Percentiles rank a stretch among this genome's conserved stretches.
Conservation (phyloP, 345 rosid genomes). For the Syzygium aromaticum region DNA sequence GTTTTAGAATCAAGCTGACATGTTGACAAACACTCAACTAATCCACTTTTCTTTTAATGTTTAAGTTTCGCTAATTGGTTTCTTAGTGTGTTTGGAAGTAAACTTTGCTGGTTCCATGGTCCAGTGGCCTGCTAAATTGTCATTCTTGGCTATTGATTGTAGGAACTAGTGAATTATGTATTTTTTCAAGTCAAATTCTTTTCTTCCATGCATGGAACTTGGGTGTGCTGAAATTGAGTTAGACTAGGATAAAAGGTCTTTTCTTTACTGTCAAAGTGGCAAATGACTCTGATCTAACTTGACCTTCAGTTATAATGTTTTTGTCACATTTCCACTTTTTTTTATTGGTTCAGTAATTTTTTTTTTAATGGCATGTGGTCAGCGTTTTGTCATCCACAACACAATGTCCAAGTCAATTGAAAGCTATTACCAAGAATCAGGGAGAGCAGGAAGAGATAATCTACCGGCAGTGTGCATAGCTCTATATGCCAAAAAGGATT, state of each 20-base stretch:
- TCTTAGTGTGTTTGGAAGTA: not conserved
- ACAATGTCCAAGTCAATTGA: conserved; percentile 86
- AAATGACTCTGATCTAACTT: not conserved
- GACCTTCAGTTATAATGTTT: not conserved
- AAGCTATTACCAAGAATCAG: conserved; percentile 95
- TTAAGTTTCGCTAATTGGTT: not conserved
- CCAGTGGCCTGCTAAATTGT: not conserved
- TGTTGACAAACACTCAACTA: not conserved
- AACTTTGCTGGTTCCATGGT: not conserved
- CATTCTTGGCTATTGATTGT: not conserved
- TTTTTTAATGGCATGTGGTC: conserved; percentile 3
- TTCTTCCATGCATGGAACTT: not conserved
- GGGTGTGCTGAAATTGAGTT: not conserved
- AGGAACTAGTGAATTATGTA: not conserved
- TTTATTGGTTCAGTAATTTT: not conserved
- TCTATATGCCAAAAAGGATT: conserved; percentile 89
- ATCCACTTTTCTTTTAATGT: not conserved
- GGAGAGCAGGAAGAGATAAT: conserved; percentile 91
- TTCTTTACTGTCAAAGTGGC: not conserved
- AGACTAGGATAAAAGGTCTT: not conserved
- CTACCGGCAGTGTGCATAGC: conserved; percentile 60
- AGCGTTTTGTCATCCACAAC: conserved; percentile 94
- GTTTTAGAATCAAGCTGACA: not conserved
- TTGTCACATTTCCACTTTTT: not conserved
- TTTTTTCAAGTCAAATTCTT: not conserved